Conservation (phyloP, 2,329 filamentous ascomycete species). For the Epichloe festucae region DNA sequence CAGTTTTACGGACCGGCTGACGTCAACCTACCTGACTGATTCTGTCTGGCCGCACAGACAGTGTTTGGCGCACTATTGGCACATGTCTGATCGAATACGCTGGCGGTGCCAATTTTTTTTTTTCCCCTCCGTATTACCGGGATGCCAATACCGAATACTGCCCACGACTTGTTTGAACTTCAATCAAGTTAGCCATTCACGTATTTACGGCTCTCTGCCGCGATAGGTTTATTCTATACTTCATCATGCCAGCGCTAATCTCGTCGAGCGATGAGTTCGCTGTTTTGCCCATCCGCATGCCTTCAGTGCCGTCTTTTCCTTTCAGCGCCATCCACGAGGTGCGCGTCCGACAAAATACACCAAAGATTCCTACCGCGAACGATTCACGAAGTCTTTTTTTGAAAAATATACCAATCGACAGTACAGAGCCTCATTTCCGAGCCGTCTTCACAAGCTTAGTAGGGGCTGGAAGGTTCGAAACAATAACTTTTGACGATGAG, state of each 20-base stretch:
- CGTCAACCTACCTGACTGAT: neutral
- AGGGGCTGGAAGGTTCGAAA: slow-evolving; percentile 65
- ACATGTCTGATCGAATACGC: slow-evolving; percentile 3
- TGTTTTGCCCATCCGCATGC: slow-evolving; percentile 55
- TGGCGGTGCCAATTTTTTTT: neutral
- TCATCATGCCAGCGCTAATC: slow-evolving; percentile 17
- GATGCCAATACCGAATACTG: too few relatives aligned
- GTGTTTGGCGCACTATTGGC: neutral
- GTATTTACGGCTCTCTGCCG: neutral
- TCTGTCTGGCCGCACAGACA: neutral
- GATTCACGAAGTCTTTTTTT: slow-evolving; percentile 81
- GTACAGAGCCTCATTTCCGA: slow-evolving; percentile 64
- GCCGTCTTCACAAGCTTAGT: slow-evolving; percentile 63
- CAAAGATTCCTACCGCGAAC: slow-evolving; percentile 60
- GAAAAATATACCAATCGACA: slow-evolving; percentile 79
- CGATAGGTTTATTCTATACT: too few relatives aligned
- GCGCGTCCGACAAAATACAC: slow-evolving; percentile 73
- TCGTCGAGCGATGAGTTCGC: slow-evolving; percentile 43
- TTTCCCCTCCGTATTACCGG: too few relatives aligned
- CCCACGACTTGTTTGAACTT: too few relatives aligned
- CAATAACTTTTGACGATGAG: slow-evolving; percentile 59
- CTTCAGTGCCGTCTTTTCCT: slow-evolving; percentile 48
- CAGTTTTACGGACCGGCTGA: neutral
- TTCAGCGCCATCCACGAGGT: slow-evolving; percentile 62
- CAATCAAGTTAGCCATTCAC: neutral